Evolutionary conservation across 2,329 filamentous ascomycete species (phyloP).

Genomic region (Fusarium humuli): DNA sequence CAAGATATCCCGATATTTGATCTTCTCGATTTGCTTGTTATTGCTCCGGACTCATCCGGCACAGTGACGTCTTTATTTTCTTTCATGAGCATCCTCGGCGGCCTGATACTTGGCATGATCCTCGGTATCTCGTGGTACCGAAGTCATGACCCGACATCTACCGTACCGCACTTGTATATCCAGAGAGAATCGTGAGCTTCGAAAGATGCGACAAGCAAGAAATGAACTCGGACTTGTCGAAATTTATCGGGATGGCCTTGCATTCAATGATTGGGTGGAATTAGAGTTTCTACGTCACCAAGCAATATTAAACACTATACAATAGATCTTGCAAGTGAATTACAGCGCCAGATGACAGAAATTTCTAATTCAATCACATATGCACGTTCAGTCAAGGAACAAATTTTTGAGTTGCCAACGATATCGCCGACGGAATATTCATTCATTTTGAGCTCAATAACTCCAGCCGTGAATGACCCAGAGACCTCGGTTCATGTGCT

Average conservation of each 20-base stretch:
- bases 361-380: constrained; percentile 4
- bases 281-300: not conserved
- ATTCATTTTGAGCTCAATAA: constrained; percentile 49
- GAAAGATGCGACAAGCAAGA: not conserved
- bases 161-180: constrained; percentile 32
- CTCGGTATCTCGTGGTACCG: constrained; percentile 42
- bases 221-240: not conserved
- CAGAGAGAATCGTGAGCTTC: constrained; percentile 8
- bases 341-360: not conserved
- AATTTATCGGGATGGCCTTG: not conserved
- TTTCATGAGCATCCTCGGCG: constrained; percentile 38
- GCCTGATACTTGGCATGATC: constrained; percentile 31
- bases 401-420: constrained; percentile 39
- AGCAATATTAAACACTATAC: not conserved
- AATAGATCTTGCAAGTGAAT: not conserved
- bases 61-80: constrained; percentile 36
- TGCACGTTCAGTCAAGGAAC: not conserved
- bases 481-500: constrained; percentile 45
- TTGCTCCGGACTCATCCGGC: constrained; percentile 32
- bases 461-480: constrained; percentile 46
- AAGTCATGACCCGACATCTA: constrained; percentile 33
- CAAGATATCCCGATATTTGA: constrained; percentile 23
- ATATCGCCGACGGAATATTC: constrained; percentile 42
- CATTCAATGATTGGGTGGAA: not conserved
- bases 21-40: constrained; percentile 5